Evolutionary conservation across 805 yeast species (phyloP), one percentile per base, ranked within the genome.

Genomic region (Candida ovalis): DNA sequence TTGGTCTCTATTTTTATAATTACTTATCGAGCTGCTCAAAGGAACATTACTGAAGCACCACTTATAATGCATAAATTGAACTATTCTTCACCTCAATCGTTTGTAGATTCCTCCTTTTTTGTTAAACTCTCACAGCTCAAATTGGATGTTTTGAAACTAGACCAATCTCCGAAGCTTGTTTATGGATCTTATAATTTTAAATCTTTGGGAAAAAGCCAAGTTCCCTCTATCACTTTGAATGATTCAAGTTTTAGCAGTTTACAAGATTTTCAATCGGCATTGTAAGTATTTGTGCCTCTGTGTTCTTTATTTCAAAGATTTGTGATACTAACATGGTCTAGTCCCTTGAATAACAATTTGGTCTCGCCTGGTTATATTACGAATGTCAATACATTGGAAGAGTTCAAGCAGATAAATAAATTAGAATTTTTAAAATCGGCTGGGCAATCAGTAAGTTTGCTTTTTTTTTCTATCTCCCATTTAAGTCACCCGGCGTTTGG

Each of bases 61-160:
- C n/a, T 1, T 25, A 51, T 47, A 40, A 3, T 42, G 1, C 45
- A 43, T 33, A 45, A 48, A 18, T 30, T 67, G 21, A 73, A 68
- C 45, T 80, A 71, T 56, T 67, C 76, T 1, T 76, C 86, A 0
- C 64, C 82, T 19, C 82, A 78, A 48, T 84, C 96, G 2, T 86
- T 86, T 63, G 82, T 87, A 21, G 97, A 92, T 59, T 81, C 96
- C 1, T 79, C 96, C 0, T 94, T 94, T 65, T 94, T 92, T 70
- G 83, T 85, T 38, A 77, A 77, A 54, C 74, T 94, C 10, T 76
- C 96, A 0, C 78, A 81, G 42, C 65, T 82, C 55, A 94, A 94
- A 61, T 74, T 94, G 41, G 85, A 89, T 51, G 77, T 82, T 32
- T 76, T 81, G 60, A 87, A 85, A 61, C 74, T 92, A 21, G 84